Evolutionary conservation across 352 stramenopile genomes (phyloP), one percentile per base, ranked within the genome.

Genomic region (Thalassiosira mediterranea): DNA sequence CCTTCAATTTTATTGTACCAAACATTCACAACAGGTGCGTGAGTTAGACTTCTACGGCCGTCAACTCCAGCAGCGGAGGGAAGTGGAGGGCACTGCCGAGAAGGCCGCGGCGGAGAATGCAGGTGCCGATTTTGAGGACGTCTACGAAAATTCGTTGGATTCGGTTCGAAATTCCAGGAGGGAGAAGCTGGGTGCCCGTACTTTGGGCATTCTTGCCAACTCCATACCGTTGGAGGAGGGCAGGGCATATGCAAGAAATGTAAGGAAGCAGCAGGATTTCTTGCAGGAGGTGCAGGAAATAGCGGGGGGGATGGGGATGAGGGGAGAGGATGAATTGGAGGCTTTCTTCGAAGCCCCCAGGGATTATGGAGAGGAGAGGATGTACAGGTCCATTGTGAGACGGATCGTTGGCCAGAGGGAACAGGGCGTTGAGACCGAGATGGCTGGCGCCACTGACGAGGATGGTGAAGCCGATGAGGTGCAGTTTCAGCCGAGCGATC

Each of bases 351-450:
- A 71, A 57, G 54, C 65, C 57, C 48, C 44, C 34, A 17, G 32
- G 19, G 21, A 72, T 68, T 63, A 49, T 48, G 40, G 23, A 23
- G 54, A 63, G 54, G 54, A 63, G 29, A 21, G 31, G 34, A 79
- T 73, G 62, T 79, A 69, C 46, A n/a, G 48, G n/a, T 44, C n/a
- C 8, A 79, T 79, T 54, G 38, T 70, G n/a, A 32, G 54, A 11
- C 46, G 52, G 51, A 74, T 80, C 53, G 54, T 73, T 1, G 56
- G 60, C 10, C 60, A 65, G 21, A 37, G 71, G 28, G 28, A 5
- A 5, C 8, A 10, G 17, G 11, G 1, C 47, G 26, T 1, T 25
- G 23, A 10, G 17, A 29, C 51, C n/a, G 31, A 19, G 21, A 51
- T 15, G 48, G 54, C 34, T 3, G 10, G 11, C 10, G 48, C 15